Evolutionary conservation across 2,329 filamentous ascomycete species (phyloP).

Genomic region (Fusarium sublunatum): DNA sequence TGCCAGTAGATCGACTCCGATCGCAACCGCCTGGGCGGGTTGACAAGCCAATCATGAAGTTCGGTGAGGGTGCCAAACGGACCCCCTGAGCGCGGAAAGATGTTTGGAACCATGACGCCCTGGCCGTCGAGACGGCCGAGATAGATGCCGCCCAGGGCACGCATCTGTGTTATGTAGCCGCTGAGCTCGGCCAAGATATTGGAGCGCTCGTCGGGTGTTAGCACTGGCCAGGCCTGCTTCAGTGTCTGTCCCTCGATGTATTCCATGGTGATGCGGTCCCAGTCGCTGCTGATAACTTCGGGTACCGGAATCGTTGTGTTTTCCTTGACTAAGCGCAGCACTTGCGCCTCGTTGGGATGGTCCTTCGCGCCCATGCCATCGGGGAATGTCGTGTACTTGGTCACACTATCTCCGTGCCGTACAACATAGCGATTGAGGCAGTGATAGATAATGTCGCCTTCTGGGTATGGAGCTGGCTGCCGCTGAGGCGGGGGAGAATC

Average conservation of each 20-base stretch:
- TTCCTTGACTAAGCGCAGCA: slow-evolving; percentile 33
- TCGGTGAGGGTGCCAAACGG: slow-evolving; percentile 33
- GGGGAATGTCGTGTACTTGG: slow-evolving; percentile 34
- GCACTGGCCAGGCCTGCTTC: slow-evolving; percentile 37
- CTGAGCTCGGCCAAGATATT: slow-evolving; percentile 36
- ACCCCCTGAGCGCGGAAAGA: slow-evolving; percentile 38
- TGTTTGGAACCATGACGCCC: slow-evolving; percentile 38
- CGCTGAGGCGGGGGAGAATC: slow-evolving; percentile 32
- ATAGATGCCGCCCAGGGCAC: slow-evolving; percentile 24
- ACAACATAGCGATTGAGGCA: slow-evolving; percentile 19
- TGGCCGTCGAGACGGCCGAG: slow-evolving; percentile 42
- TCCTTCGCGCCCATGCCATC: slow-evolving; percentile 34
- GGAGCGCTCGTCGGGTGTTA: slow-evolving; percentile 28
- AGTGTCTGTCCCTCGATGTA: slow-evolving; percentile 45
- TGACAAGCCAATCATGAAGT: slow-evolving; percentile 44
- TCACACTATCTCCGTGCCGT: slow-evolving; percentile 33
- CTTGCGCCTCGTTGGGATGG: slow-evolving; percentile 36
- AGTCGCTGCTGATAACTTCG: slow-evolving; percentile 42
- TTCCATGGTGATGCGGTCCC: slow-evolving; percentile 46
- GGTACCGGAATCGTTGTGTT: slow-evolving; percentile 45
- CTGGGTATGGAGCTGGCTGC: slow-evolving; percentile 33
- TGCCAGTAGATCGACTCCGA: slow-evolving; percentile 38
- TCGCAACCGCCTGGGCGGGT: slow-evolving; percentile 24
- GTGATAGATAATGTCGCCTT: slow-evolving; percentile 35
- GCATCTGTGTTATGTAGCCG: slow-evolving; percentile 41